Evolutionary conservation across 257 asterid genomes (phyloP).

Genomic region (Buddleja alternifolia): DNA sequence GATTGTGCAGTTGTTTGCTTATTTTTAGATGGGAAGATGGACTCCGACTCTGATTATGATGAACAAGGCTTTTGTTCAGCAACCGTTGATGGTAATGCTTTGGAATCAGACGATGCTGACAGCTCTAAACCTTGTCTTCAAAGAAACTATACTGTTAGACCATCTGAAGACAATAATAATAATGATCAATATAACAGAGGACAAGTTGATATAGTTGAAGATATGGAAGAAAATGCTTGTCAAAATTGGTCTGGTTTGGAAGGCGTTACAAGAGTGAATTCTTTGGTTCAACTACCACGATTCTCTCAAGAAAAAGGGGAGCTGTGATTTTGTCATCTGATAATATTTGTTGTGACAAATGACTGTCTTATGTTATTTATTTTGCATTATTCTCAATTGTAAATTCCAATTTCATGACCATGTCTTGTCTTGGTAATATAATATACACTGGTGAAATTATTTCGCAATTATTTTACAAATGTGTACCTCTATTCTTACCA

Average conservation of each 20-base stretch:
- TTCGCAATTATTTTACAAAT: too few relatives aligned
- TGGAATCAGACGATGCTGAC: slow-evolving; percentile 85
- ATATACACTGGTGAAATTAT: too few relatives aligned
- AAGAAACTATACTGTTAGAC: slow-evolving; percentile 76
- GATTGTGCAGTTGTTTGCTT: slow-evolving; percentile 96
- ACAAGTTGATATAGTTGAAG: slow-evolving; percentile 43
- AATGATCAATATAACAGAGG: slow-evolving; percentile 43
- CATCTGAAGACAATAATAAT: slow-evolving; percentile 49
- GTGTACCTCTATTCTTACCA: too few relatives aligned
- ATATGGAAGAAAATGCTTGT: slow-evolving; percentile 61
- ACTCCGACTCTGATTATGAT: slow-evolving; percentile 77
- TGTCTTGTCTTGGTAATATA: too few relatives aligned
- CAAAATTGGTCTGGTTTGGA: slow-evolving; percentile 94
- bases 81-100: slow-evolving; percentile 58
- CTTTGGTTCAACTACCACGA: slow-evolving; percentile 93
- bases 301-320: slow-evolving; percentile 75
- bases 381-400: too few relatives aligned
- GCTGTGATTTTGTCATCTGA: slow-evolving; percentile 39
- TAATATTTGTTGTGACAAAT: slow-evolving; percentile 16
- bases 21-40: slow-evolving; percentile 90
- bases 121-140: slow-evolving; percentile 71
- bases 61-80: slow-evolving; percentile 84
- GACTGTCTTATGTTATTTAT: background rate
- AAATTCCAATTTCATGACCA: too few relatives aligned
- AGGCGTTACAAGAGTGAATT: slow-evolving; percentile 95